Evolutionary conservation across 805 yeast genomes (phyloP), one percentile per base, ranked within the genome.

Genomic region (Wickerhamiella lipophila): DNA sequence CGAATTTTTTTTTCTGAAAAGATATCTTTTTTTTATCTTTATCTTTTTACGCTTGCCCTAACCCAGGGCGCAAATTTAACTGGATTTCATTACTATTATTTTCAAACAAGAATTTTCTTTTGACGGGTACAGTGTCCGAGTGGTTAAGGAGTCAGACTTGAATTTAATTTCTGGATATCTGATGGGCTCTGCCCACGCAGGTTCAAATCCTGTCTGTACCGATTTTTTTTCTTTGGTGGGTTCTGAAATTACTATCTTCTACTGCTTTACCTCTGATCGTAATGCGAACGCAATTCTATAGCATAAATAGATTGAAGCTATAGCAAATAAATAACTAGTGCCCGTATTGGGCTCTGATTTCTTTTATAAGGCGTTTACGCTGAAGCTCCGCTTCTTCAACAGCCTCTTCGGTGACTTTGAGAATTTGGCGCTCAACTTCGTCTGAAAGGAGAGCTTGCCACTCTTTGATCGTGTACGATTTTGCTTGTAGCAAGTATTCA

Each of bases 101-200:
- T 29, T 29, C 32, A 29, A 29, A 29, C n/a, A 13, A 3, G 32
- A 6, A 7, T 11, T 15, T 15, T 4, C 5, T 5, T 32, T 32
- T 16, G 19, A 12, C 30, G 43, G 32, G 30, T 65, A 65, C 63
- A 57, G 63, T 65, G 68, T 62, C 68, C 68, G 68, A 65, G 69
- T 64, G 69, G 69, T 65, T 65, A 65, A 65, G 69, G 69, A 63
- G 69, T 60, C 62, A 63, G 69, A 65, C 69, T 65, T 65, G 69
- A 65, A 65, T 63, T 15, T 36, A 32, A 19, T 46, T 30, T 48
- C 51, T 43, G 51, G 61, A 47, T 55, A 64, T 64, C 67, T 58
- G 59, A 60, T 64, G 67, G 66, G 65, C 64, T 60, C 52, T 58
- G 63, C 65, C 65, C 66, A 62, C 68, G 67, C 62, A 64, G 68